Base-by-base conservation (phyloP, 75 land plant genomes). In the Azolla pinnata region DNA sequence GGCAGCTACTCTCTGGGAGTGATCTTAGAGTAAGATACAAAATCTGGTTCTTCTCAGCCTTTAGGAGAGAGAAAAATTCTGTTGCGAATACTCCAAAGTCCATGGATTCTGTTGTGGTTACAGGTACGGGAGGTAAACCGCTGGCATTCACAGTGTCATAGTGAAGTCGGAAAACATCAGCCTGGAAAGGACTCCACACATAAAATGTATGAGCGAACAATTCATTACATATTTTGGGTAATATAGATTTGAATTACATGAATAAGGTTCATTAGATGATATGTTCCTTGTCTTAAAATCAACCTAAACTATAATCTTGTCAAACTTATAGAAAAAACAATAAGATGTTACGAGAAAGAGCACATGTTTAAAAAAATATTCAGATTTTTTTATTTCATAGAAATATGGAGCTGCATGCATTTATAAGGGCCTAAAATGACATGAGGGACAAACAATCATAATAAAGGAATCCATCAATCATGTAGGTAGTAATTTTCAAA, bases 21-120 rank as follows among this genome's bases (percentile, higher is more conserved):
- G 46, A 40, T 59, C 61, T 59, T 45, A 44, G 40, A 59, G 61
- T 59, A 7, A 59, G 40, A 44, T 59, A 59, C 46, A 31, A 29
- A 35, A 59, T 44, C 34, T 44, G 45, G 28, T 35, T 33, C 48
- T 44, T 8, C 44, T 42, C 27, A 20, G 23, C 28, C 23, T 23
- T 24, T 25, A 34, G 26, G n/a, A 33, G 46, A 38, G 61, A 38
- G 4, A 28, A 38, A 26, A 35, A 42, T 29, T 59, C 48, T 38
- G 46, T 23, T 35, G 28, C 40, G 28, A 59, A 59, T 31, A 25
- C 48, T 26, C 40, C 40, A 35, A 59, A 59, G 40, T 59, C 61
- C 33, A 59, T 38, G 8, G 40, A 2, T 29, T 59, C 25, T 24
- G 48, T 25, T 25, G 16, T 34, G 48, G 46, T 59, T n/a, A 2